Base-by-base conservation (phyloP, 805 yeast species). In the Candida succiphila region DNA sequence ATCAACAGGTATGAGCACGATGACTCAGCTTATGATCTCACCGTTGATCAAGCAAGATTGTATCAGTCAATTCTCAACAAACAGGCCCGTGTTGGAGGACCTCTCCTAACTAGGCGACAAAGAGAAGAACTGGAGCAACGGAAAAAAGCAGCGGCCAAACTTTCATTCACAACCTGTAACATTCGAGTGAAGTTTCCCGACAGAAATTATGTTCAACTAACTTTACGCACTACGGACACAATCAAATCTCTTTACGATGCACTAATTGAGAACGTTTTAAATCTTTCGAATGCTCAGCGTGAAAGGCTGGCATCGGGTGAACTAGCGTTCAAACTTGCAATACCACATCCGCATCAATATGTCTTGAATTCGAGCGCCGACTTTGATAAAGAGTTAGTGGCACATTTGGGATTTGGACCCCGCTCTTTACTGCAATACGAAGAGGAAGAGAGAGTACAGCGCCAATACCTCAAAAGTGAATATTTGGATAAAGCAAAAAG, bases 131-230 rank as follows among this genome's bases (percentile, higher is more conserved):
- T 54, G 16, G 48, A 47, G 7, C 46, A 42, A n/a, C 24, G 36
- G 37, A 30, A 29, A 1, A 56, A 47, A 33, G 20, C 21, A 15
- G 7, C 10, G 10, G 7, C 23, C 7, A 8, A 7, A 8, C n/a
- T n/a, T n/a, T 3, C 5, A 7, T 38, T 39, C 26, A 54, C 48
- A 12, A 49, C 51, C 31, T 65, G 73, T 33, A 48, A 58, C 7
- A 48, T 78, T 2, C 59, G 85, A 36, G 44, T 78, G 9, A 61
- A 69, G 34, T 69, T 79, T 37, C 83, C 84, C 1, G 82, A 78
- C 49, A 63, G 65, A 35, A 60, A 65, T 3, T 58, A 58, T 17
- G 46, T 78, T 2, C 76, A 78, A 41, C 58, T 72, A 14, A 61
- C 56, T n/a, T 68, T 78, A 41, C 46, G 48, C 9, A 63, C 73